Percentiles rank a stretch among this genome's conserved stretches.
Evolutionary conservation across 2,329 filamentous ascomycete genomes (phyloP).

Genomic region (Pestalotiopsis fici): DNA sequence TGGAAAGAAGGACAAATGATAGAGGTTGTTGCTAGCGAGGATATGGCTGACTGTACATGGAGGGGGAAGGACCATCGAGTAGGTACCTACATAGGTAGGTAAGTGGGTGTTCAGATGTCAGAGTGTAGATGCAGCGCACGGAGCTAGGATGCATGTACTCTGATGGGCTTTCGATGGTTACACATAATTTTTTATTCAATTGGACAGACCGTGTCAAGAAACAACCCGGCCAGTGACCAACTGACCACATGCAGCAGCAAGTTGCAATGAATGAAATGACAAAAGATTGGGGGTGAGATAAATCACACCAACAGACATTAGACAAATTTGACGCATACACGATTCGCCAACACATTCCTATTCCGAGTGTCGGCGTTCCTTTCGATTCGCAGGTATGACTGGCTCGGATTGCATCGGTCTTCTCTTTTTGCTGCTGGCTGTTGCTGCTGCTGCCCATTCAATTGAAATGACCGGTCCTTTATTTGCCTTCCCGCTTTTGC

Average conservation of each 20-base stretch:
- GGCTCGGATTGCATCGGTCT: conserved; percentile 1
- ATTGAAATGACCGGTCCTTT: not conserved
- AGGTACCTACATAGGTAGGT: not conserved
- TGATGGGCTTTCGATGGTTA: no score
- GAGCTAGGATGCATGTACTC: no score
- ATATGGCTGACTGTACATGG: not conserved
- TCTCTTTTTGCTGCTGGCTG: not conserved
- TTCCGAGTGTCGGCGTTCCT: not conserved
- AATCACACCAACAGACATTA: not conserved
- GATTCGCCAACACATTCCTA: not conserved
- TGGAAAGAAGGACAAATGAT: not conserved
- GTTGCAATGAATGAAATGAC: not conserved
- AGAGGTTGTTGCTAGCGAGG: not conserved
- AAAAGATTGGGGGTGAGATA: not conserved
- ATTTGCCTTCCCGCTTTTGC: not conserved
- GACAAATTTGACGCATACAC: not conserved
- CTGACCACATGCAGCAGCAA: no score
- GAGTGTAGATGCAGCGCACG: no score
- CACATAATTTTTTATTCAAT: no score
- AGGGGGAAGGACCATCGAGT: not conserved
- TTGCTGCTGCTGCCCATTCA: not conserved
- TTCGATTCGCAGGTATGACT: not conserved
- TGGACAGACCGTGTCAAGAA: no score
- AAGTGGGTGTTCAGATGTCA: not conserved
- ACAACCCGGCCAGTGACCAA: no score